Evolutionary conservation across 345 rosid species (phyloP).

Genomic region (Hypericum perforatum): DNA sequence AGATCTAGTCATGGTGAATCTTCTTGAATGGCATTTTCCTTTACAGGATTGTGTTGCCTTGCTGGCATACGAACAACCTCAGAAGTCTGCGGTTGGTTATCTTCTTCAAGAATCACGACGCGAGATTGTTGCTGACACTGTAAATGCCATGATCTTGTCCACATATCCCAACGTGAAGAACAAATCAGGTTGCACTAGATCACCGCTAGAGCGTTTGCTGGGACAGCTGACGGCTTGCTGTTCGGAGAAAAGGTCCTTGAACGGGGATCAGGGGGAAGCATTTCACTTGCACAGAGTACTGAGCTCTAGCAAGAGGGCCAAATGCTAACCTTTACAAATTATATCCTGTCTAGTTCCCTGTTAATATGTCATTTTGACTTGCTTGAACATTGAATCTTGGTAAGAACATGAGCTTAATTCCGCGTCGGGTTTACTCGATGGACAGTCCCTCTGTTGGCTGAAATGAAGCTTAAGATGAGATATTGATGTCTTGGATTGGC

Average conservation of each 20-base stretch:
- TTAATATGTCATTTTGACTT: too few species aligned
- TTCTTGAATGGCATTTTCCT: too few species aligned
- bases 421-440: too few species aligned
- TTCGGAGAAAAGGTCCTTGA: constrained; percentile 53
- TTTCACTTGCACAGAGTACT: constrained; percentile 58
- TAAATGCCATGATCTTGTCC: constrained; percentile 67
- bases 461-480: too few species aligned
- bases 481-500: too few species aligned
- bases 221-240: constrained; percentile 79
- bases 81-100: constrained; percentile 55
- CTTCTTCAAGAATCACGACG: constrained; percentile 67
- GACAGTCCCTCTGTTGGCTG: too few species aligned
- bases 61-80: constrained; percentile 67
- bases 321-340: constrained; percentile 13
- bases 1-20: too few species aligned
- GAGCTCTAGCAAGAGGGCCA: constrained; percentile 25
- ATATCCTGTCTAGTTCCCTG: too few species aligned
- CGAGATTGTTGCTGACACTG: constrained; percentile 84
- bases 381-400: too few species aligned
- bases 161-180: constrained; percentile 57
- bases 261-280: constrained; percentile 76
- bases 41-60: constrained; percentile 74
- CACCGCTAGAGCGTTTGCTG: constrained; percentile 65
- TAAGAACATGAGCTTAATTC: too few species aligned
- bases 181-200: constrained; percentile 38